These are phyloP conservation scores for Orbilia javanica DNA, from an alignment of 2,329 filamentous ascomycete species.

Conservation along the genomic window DNA sequence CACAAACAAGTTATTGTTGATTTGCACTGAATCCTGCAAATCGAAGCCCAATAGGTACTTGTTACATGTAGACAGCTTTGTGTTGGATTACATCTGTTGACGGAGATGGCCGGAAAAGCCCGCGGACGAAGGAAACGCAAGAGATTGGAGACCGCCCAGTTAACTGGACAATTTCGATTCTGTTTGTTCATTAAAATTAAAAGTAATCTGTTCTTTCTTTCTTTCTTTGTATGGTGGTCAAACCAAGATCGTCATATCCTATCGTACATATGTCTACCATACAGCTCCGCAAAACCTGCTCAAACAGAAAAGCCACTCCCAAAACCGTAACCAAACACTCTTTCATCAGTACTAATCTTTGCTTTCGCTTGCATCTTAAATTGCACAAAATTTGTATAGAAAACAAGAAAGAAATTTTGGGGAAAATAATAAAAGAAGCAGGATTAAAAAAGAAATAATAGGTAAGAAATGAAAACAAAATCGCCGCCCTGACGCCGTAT, in stretches of 20 bases:
- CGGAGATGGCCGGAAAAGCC: slow-evolving; percentile 7
- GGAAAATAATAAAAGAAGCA: too few species aligned
- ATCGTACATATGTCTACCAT: slow-evolving; percentile 29
- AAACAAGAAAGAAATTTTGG: slow-evolving; percentile 14
- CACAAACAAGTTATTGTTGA: too few species aligned
- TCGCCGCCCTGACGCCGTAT: slow-evolving; percentile 27
- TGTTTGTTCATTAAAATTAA: slow-evolving; percentile 22
- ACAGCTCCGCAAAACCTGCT: background rate
- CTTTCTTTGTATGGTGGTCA: background rate
- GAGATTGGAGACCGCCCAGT: background rate
- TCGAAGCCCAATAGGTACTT: too few species aligned
- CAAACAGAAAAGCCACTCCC: slow-evolving; percentile 1
- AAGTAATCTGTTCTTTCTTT: background rate
- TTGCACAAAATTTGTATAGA: background rate
- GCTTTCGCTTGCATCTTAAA: slow-evolving; percentile 8
- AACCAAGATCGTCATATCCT: slow-evolving; percentile 31
- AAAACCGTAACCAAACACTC: background rate
- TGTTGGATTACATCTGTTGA: background rate
- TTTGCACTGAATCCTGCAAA: too few species aligned
- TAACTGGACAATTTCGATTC: background rate
- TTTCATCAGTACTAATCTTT: slow-evolving; percentile 1
- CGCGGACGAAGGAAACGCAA: background rate
- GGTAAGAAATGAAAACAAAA: background rate
- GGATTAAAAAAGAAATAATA: too few species aligned
- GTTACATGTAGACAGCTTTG: background rate